Percentiles rank a stretch among this genome's conserved stretches.
These are phyloP conservation scores for Ramaria sp. DNA, from an alignment of 768 basidiomycete species.

Conservation along the genomic window DNA sequence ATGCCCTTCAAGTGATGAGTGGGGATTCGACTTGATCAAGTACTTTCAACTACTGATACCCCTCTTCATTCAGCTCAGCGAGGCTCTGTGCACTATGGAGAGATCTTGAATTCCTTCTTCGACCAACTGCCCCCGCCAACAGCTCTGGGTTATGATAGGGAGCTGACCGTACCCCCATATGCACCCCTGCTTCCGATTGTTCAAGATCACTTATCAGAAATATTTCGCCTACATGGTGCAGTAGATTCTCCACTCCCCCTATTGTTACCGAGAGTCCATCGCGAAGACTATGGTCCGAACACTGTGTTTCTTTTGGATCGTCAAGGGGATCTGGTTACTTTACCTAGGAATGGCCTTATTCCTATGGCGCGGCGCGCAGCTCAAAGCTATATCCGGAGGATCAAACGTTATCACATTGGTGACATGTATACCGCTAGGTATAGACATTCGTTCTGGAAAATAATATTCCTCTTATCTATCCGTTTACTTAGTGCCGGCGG, in stretches of 20 bases:
- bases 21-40: slow-evolving; percentile 15
- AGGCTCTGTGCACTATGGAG: slow-evolving; percentile 72
- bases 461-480: not conserved
- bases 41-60: not conserved
- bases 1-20: slow-evolving; percentile 69
- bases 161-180: slow-evolving; percentile 58
- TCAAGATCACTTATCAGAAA: slow-evolving; percentile 59
- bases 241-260: slow-evolving; percentile 79
- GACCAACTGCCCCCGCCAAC: slow-evolving; percentile 49
- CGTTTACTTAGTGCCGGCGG: slow-evolving; percentile 26
- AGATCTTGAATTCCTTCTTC: slow-evolving; percentile 70
- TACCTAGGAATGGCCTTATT: slow-evolving; percentile 62
- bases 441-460: not conserved
- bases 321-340: slow-evolving; percentile 62
- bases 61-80: slow-evolving; percentile 43
- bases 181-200: slow-evolving; percentile 63
- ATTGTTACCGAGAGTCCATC: slow-evolving; percentile 60
- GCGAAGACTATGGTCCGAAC: slow-evolving; percentile 44
- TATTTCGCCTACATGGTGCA: slow-evolving; percentile 86
- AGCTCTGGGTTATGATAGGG: slow-evolving; percentile 61
- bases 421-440: slow-evolving; percentile 65
- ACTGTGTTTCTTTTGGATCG: slow-evolving; percentile 71
- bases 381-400: slow-evolving; percentile 47
- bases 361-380: slow-evolving; percentile 83
- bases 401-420: slow-evolving; percentile 75